Evolutionary conservation across 192 early-diverging fungal species (phyloP), one percentile per base, ranked within the genome.

Genomic region (Pilaira anomala): DNA sequence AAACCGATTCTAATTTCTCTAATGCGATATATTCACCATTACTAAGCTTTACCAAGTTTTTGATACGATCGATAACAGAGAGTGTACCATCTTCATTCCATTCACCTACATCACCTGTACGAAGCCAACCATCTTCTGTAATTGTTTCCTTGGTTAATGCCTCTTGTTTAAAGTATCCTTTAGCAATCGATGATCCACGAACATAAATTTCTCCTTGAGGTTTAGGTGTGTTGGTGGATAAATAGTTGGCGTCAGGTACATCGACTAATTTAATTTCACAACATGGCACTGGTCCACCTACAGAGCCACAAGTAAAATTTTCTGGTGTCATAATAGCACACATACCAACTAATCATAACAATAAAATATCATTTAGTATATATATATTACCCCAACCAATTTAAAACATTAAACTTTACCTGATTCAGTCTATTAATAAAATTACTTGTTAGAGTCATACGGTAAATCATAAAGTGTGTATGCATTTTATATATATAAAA

Each of bases 1-100:
- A 98, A 7, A 91, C 81, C 11, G 91, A 83, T 76, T 98, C 96
- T 26, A 98, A 79, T 71, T 92, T 91, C 76, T 98, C 96, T 36
- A 98, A 75, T 21, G 96, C 96, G 73, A 98, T 88, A 76, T 91
- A 93, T 77, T 96, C 94, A 66, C 93, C 96, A 69, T 93, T 82
- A 5, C 86, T 78, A 62, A 95, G 80, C 75, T 96, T 98, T 63
- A 98, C 88, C 52, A 98, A 83, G 75, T 97, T 98, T 84, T 93
- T 93, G 67, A 84, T 88, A 48, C 96, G 84, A 74, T 98, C 96
- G 70, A 98, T 93, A 49, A 98, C 86, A 14, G 78, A 72, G 25
- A 98, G 66, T 39, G 85, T 83, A 41, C 94, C 94, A 60, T 88
- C 87, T 1, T 79, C 69, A 48, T 83, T 77, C 88, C 88, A 91